Base-by-base conservation (phyloP, 2,329 filamentous ascomycete genomes). In the Neofusicoccum sp. region DNA sequence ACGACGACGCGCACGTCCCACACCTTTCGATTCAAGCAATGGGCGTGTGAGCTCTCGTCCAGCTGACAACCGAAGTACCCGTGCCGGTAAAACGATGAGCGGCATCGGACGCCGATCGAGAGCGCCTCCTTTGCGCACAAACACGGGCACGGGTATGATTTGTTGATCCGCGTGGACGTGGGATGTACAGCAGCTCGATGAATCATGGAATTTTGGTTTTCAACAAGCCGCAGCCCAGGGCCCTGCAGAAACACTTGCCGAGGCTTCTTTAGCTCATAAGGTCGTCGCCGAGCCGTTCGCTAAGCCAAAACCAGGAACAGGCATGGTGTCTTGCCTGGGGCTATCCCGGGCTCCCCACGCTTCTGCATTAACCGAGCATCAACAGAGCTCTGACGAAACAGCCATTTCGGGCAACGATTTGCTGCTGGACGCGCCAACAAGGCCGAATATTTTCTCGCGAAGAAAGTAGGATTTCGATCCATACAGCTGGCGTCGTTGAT, bases 41-140 rank as follows among this genome's bases (percentile, higher is more conserved):
- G 41, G 12, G 29, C 29, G 31, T 45, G 54, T 28, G 31, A 36
- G 31, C 41, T 45, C 22, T 22, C 8, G 54, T 58, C 54, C 54
- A 58, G 54, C 54, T 58, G 54, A 58, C 54, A 16, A 16, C 39
- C 14, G 54, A 6, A 43, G 22, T 22, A 28, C n/a, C 31, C 45
- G 54, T 31, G 12, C 12, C 37, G 28, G 33, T 5, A 9, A 6
- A n/a, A 34, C 28, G 16, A 14, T 6, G 41, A 28, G 14, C 22
- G 12, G 52, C 14, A 22, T n/a, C 16, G 29, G n/a, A 33, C 14
- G 12, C 54, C 39, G 34, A 56, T 45, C 22, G 37, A 16, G 9
- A 28, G 16, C n/a, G 37, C n/a, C 8, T 45, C 2, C 54, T n/a
- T n/a, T 11, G 4, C 4, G 54, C 54, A 58, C 22, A 41, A 41